Evolutionary conservation across 306 rosid genomes (phyloP), one percentile per base, ranked within the genome.

Genomic region (Vicia faba): DNA sequence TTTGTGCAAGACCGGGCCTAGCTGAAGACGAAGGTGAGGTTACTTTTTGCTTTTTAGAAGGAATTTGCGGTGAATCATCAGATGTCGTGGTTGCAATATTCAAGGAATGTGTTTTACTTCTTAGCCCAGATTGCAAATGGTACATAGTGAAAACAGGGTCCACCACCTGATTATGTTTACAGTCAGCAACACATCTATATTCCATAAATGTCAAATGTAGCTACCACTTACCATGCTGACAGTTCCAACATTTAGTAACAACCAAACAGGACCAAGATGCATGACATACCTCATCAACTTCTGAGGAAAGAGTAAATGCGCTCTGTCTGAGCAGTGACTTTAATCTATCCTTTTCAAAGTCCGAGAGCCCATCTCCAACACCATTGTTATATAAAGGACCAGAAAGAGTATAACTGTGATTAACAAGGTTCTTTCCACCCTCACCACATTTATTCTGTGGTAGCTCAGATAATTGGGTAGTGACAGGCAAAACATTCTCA

Each of bases 201-300:
- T 72, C 70, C 60, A 33, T 57, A 68, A 35, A 14, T 46, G 53
- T 29, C 40, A 46, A 48, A 60, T 14, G 50, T 10, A 10, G 41
- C 61, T 35, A 65, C 10, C 0, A 5, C 13, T 50, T 19, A 18
- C 14, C 29, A 51, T 36, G 11, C 29, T 71, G 51, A 66, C 35
- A 10, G 12, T 67, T 68, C 48, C 67, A 77, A 45, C 45, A 19
- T 26, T 25, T 39, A 51, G 11, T 43, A 49, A 78, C 6, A 61
- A 64, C 61, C 7, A 51, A 45, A 75, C n/a, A 72, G 44, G 43
- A 39, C 55, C 48, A 66, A 38, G 73, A 66, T 61, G 73, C 64
- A 50, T 63, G 45, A 65, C 39, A 53, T 86, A 92, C 96, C 98
- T 92, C 93, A 23, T 89, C 82, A 56, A 81, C 96, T 84, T 92